phyloP scores from a whole-genome alignment of 345 rosid species.

The Trapa incisa region DNA sequence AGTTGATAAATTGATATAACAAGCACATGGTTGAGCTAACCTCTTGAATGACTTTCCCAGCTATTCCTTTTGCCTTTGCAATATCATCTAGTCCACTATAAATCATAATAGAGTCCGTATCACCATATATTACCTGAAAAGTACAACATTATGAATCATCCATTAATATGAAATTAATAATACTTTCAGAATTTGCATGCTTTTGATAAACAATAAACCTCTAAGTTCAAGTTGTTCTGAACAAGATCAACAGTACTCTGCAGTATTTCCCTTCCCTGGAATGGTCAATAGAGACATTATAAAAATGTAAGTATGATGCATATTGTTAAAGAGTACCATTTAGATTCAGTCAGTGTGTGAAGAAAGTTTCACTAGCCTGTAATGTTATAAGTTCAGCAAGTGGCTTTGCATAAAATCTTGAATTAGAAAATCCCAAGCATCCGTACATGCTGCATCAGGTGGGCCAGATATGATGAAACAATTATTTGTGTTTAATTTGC shows the following conservation, averaged over 20 bases:
- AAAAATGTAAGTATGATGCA: neutral
- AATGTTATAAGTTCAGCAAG: constrained; percentile 91
- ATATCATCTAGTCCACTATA: constrained; percentile 83
- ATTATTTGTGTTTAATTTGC: constrained; percentile 2
- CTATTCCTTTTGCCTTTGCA: constrained; percentile 61
- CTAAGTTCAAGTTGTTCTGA: constrained; percentile 77
- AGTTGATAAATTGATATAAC: neutral
- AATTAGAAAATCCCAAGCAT: constrained; percentile 96
- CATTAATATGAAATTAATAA: neutral
- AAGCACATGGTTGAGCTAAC: constrained; percentile 22
- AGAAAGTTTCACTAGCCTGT: constrained; percentile 40
- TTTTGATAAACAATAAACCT: constrained; percentile 35
- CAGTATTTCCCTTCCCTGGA: constrained; percentile 96
- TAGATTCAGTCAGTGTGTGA: neutral
- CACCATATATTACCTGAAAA: constrained; percentile 88
- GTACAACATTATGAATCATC: neutral
- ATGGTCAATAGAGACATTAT: neutral
- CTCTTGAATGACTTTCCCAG: constrained; percentile 87
- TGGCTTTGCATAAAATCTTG: constrained; percentile 97
- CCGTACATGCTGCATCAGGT: constrained; percentile 79
- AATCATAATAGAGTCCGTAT: constrained; percentile 98
- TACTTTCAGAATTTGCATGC: constrained; percentile 6
- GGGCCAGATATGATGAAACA: constrained; percentile 10
- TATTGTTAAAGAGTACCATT: neutral
- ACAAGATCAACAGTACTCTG: constrained; percentile 95